Evolutionary conservation across 805 yeast species (phyloP).

Genomic region (Kuraishia cidri): DNA sequence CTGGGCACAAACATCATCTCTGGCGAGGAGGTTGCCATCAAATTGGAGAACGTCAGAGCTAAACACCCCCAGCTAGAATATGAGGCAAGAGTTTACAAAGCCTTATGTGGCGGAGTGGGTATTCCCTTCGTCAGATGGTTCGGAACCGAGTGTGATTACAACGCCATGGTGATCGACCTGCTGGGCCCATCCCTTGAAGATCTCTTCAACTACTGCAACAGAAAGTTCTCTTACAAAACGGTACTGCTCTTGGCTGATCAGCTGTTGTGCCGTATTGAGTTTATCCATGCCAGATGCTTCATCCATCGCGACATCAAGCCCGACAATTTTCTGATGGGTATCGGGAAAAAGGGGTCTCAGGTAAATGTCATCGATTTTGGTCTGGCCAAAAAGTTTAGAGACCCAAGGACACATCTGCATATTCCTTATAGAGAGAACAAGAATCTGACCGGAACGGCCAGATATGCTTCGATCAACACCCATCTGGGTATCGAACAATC

Average conservation of each 20-base stretch:
- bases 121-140: slow-evolving; percentile 96
- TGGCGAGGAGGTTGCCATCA: slow-evolving; percentile 97
- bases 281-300: slow-evolving; percentile 90
- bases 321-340: slow-evolving; percentile 80
- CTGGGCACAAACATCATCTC: slow-evolving; percentile 87
- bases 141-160: slow-evolving; percentile 93
- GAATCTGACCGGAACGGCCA: slow-evolving; percentile 94
- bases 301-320: slow-evolving; percentile 82
- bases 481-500: slow-evolving; percentile 96
- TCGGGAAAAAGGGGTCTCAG: slow-evolving; percentile 90
- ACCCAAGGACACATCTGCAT: slow-evolving; percentile 88
- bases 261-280: slow-evolving; percentile 87
- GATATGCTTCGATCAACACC: slow-evolving; percentile 92
- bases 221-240: slow-evolving; percentile 89
- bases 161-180: slow-evolving; percentile 94
- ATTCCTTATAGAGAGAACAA: slow-evolving; percentile 96
- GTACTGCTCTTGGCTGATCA: slow-evolving; percentile 91
- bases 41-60: slow-evolving; percentile 81
- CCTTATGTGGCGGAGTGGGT: slow-evolving; percentile 93
- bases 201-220: slow-evolving; percentile 89
- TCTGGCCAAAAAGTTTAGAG: slow-evolving; percentile 87
- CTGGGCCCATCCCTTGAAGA: slow-evolving; percentile 95
- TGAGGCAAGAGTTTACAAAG: slow-evolving; percentile 93
- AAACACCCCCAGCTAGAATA: slow-evolving; percentile 96
- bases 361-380: slow-evolving; percentile 94